Base-by-base conservation (phyloP, 257 asterid species). In the Anisodus tanguticus region DNA sequence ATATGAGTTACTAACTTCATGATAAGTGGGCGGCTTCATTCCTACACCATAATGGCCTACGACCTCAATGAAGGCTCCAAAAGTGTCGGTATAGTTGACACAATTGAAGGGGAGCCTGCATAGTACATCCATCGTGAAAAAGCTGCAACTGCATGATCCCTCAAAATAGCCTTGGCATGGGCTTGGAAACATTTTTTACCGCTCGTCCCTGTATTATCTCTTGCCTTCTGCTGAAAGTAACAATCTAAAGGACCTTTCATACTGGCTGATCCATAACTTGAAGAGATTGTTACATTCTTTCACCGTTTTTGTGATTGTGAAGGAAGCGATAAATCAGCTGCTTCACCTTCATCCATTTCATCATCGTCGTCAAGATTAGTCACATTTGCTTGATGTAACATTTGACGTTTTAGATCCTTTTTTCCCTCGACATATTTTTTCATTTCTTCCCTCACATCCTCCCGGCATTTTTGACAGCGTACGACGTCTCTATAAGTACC, bases 1-100 rank as follows among this genome's bases (percentile, higher is more conserved):
- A 19, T 80, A 79, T 83, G 66, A 57, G 82, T 55, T 11, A 15
- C 51, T 45, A 3, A 81, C 76, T 51, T 81, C 84, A 63, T 62
- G 57, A 63, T 81, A 41, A 60, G 11, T 19, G 7, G 58, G 79
- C 8, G 26, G 45, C 12, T 81, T 63, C 60, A 81, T 60, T 5
- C 84, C 76, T 2, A 47, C 19, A 37, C 60, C 59, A 63, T 22
- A 81, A 37, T 81, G 77, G 5, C 77, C 79, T 35, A 80, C 16
- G 0, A 5, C 72, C 10, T 81, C 59, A 58, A 81, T 55, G 12
- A 55, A 4, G 16, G 9, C 55, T 39, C 19, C 7, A 35, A 60
- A 81, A 39, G 15, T 57, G 11, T 58, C 58, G 10, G 5, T 54
- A 80, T 39, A 80, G 19, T 59, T 81, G 4, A 59, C 43, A 37